Evolutionary conservation across 108 stramenopile genomes (phyloP).

Genomic region (Mayamaea pseudoterrestris): DNA sequence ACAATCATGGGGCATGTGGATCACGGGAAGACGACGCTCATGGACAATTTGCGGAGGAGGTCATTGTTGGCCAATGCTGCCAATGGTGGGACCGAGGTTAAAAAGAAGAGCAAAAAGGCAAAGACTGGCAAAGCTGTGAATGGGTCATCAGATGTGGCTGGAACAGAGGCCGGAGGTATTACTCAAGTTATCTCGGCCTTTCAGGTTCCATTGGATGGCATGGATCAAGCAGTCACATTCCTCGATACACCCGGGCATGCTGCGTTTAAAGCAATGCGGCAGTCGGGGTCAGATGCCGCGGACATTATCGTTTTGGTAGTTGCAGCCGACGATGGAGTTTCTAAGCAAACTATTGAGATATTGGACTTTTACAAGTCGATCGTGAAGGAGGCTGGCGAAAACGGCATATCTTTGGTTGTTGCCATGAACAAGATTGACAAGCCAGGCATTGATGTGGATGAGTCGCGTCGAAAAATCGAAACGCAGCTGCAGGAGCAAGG

Average conservation of each 20-base stretch:
- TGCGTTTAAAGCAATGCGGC: constrained; percentile 88
- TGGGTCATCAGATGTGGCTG: constrained; percentile 52
- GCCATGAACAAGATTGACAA: constrained; percentile 95
- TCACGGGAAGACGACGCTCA: constrained; percentile 97
- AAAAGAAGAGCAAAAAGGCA: constrained; percentile 12
- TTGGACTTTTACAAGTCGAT: constrained; percentile 85
- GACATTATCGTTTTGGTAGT: constrained; percentile 94
- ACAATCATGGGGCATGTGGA: constrained; percentile 85
- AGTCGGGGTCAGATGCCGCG: constrained; percentile 83
- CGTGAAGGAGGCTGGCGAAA: constrained; percentile 39
- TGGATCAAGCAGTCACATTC: constrained; percentile 69
- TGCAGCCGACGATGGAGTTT: constrained; percentile 93
- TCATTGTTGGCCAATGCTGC: constrained; percentile 59
- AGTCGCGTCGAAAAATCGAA: constrained; percentile 61
- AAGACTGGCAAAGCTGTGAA: constrained; percentile 7
- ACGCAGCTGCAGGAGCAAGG: constrained; percentile 83
- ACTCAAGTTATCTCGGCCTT: constrained; percentile 95
- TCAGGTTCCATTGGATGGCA: constrained; percentile 41
- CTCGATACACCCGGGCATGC: constrained; percentile 98
- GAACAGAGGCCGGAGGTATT: constrained; percentile 95
- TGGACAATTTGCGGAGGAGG: constrained; percentile 87
- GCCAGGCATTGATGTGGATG: constrained; percentile 72
- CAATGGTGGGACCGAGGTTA: constrained; percentile 22
- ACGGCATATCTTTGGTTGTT: constrained; percentile 76
- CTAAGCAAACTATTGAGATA: constrained; percentile 90